These are phyloP conservation scores for Emericellopsis cladophorae DNA, from an alignment of 2,329 filamentous ascomycete species.

Conservation along the genomic window DNA sequence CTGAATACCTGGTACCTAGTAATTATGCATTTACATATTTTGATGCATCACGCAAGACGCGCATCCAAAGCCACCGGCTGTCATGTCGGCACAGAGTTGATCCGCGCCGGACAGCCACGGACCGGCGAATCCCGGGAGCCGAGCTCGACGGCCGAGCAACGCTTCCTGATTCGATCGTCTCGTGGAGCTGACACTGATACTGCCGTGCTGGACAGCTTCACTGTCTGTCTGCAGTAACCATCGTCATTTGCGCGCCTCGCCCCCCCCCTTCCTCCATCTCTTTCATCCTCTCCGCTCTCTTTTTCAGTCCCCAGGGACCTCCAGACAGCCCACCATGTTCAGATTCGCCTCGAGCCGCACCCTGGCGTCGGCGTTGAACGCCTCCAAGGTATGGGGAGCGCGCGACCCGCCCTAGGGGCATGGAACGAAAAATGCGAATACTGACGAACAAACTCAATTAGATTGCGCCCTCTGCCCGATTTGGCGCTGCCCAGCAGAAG, in stretches of 20 bases:
- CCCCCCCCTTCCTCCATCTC: conserved; percentile 6
- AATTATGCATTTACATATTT: not conserved
- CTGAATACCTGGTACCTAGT: not conserved
- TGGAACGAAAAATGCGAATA: conserved; percentile 6
- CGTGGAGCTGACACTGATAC: not conserved
- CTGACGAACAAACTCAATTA: conserved; percentile 6
- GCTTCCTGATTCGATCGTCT: conserved; percentile 1
- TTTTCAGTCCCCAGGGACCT: not conserved
- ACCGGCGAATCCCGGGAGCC: conserved; percentile 4
- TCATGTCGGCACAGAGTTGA: not conserved
- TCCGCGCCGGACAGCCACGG: not conserved
- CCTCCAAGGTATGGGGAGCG: conserved; percentile 52
- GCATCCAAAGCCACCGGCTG: too few species aligned
- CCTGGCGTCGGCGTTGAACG: conserved; percentile 67
- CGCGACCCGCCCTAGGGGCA: not conserved
- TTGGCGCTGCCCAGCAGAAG: conserved; percentile 62
- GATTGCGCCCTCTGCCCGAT: conserved; percentile 35
- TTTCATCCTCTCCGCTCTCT: conserved; percentile 1
- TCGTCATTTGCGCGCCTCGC: conserved; percentile 6
- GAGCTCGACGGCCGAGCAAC: not conserved
- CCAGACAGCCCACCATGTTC: conserved; percentile 54
- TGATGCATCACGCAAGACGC: too few species aligned
- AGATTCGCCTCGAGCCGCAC: conserved; percentile 74
- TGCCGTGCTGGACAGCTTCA: conserved; percentile 2
- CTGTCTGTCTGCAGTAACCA: conserved; percentile 1